phyloP scores from a whole-genome alignment of 2,329 filamentous ascomycete genomes.

The Fusarium agapanthi region DNA sequence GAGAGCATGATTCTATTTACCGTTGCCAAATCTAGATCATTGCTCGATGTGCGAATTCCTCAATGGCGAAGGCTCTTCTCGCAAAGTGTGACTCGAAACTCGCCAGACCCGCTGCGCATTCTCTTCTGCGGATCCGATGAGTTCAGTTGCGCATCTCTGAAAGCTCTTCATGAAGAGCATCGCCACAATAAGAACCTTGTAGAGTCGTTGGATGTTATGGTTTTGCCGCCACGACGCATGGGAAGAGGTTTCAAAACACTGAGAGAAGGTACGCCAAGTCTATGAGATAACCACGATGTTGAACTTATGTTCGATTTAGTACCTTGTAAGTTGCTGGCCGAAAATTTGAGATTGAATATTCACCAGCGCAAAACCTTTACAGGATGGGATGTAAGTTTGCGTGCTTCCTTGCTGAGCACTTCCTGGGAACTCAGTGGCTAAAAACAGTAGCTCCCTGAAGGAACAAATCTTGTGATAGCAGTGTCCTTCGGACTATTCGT shows the following conservation, averaged over 20 bases:
- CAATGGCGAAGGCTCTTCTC: slow-evolving; percentile 31
- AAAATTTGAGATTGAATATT: slow-evolving; percentile 69
- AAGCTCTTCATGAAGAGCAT: slow-evolving; percentile 72
- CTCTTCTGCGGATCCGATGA: slow-evolving; percentile 94
- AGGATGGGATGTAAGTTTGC: slow-evolving; percentile 72
- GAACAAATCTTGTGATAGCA: slow-evolving; percentile 82
- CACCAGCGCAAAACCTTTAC: slow-evolving; percentile 85
- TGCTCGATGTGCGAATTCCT: slow-evolving; percentile 9
- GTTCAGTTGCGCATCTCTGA: slow-evolving; percentile 83
- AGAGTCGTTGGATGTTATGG: slow-evolving; percentile 84
- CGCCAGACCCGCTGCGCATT: slow-evolving; percentile 75
- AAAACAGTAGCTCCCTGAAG: slow-evolving; percentile 59
- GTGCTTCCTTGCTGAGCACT: neutral
- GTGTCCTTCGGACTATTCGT: slow-evolving; percentile 96
- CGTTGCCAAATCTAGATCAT: slow-evolving; percentile 4
- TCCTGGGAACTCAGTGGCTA: neutral
- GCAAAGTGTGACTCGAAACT: slow-evolving; percentile 10
- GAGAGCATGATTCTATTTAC: slow-evolving; percentile 30
- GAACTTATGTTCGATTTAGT: slow-evolving; percentile 57
- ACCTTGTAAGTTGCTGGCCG: slow-evolving; percentile 74
- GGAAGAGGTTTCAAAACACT: slow-evolving; percentile 77
- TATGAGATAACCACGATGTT: neutral
- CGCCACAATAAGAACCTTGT: slow-evolving; percentile 63
- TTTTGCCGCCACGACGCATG: slow-evolving; percentile 78
- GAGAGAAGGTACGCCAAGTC: slow-evolving; percentile 64